Evolutionary conservation across 768 basidiomycete species (phyloP).

Genomic region (Mycena haematopus): DNA sequence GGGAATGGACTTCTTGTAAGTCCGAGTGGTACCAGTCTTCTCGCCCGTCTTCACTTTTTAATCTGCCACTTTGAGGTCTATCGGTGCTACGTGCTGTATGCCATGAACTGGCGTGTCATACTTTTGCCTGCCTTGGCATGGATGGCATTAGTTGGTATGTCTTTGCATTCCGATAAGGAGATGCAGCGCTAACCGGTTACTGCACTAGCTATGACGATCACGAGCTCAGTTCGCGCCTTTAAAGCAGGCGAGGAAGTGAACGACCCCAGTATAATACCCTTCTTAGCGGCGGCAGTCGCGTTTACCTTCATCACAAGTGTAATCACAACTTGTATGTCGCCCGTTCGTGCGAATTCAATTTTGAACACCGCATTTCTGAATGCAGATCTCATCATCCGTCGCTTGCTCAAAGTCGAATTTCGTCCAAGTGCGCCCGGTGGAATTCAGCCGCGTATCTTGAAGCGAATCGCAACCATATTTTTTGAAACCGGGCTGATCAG

Average conservation of each 20-base stretch:
- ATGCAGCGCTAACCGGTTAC: not conserved
- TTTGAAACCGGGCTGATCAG: slow-evolving; percentile 22
- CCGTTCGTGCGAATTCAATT: not conserved
- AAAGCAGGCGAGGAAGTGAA: not conserved
- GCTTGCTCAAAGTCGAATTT: not conserved
- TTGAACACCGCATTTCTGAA: not conserved
- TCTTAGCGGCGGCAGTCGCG: slow-evolving; percentile 4
- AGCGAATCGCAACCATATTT: slow-evolving; percentile 12
- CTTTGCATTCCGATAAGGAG: not conserved
- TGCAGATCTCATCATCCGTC: slow-evolving; percentile 13
- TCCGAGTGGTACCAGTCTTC: not conserved
- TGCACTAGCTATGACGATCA: not conserved
- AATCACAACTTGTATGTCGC: slow-evolving; percentile 17
- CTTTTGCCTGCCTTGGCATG: not conserved
- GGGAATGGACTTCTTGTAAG: slow-evolving; percentile 16
- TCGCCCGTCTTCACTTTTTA: not conserved
- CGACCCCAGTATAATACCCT: slow-evolving; percentile 1
- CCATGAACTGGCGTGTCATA: slow-evolving; percentile 13
- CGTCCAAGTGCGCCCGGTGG: not conserved
- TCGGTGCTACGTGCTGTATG: slow-evolving; percentile 22
- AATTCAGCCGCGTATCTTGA: not conserved
- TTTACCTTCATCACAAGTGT: slow-evolving; percentile 20
- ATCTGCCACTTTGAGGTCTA: slow-evolving; percentile 1
- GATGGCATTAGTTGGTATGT: slow-evolving; percentile 11
- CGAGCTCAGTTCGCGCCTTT: not conserved